phyloP scores from a whole-genome alignment of 2,329 filamentous ascomycete species.

The Stachybotrys chartarum region DNA sequence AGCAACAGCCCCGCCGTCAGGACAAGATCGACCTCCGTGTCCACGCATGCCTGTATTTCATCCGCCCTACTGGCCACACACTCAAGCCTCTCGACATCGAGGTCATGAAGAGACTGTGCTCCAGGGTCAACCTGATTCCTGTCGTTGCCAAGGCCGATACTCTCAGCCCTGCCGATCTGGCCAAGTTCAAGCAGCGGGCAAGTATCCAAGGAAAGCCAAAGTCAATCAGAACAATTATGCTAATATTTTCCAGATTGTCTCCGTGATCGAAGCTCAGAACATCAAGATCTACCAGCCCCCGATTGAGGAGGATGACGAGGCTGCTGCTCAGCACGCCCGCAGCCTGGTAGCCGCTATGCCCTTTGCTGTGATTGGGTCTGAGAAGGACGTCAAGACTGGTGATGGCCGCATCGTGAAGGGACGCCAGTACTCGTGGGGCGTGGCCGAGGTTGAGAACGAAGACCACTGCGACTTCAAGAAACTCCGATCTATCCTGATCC shows the following conservation, averaged over 20 bases:
- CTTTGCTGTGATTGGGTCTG: constrained; percentile 96
- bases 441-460: constrained; percentile 98
- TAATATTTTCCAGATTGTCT: constrained; percentile 60
- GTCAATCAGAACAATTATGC: background rate
- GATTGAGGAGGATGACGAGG: constrained; percentile 95
- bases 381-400: constrained; percentile 96
- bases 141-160: constrained; percentile 99
- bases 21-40: constrained; percentile 99
- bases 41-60: constrained; percentile 98
- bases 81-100: constrained; percentile 98
- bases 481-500: constrained; percentile 95
- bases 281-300: constrained; percentile 99
- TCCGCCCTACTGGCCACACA: constrained; percentile 95
- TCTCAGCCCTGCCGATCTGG: constrained; percentile 83
- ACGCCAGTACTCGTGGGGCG: constrained; percentile 98
- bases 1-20: constrained; percentile 94
- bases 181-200: constrained; percentile 93
- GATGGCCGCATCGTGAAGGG: constrained; percentile 98
- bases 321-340: constrained; percentile 88
- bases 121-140: constrained; percentile 95
- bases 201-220: constrained; percentile 21
- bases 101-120: constrained; percentile 99
- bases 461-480: constrained; percentile 99
- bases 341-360: constrained; percentile 96
- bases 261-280: constrained; percentile 94